These are phyloP conservation scores for Brettanomyces sp. DNA, from an alignment of 805 yeast species.

Conservation along the genomic window DNA sequence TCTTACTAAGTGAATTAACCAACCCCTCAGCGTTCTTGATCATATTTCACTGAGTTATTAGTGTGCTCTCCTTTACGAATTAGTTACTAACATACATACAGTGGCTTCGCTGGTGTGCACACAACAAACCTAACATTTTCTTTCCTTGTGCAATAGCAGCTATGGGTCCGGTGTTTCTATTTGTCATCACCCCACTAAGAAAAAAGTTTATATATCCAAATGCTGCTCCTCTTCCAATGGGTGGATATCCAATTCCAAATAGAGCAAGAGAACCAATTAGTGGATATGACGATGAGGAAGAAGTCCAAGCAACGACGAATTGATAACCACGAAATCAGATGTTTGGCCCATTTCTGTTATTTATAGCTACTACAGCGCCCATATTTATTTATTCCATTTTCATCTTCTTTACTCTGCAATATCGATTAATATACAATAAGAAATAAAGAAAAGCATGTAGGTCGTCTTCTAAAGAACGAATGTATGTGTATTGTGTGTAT, in stretches of 20 bases:
- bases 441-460: neutral
- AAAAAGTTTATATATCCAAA: constrained; percentile 57
- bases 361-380: neutral
- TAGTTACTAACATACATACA: constrained; percentile 13
- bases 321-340: neutral
- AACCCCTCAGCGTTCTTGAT: too few relatives aligned
- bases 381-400: constrained; percentile 1
- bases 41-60: neutral
- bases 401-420: neutral
- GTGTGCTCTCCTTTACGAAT: neutral
- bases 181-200: constrained; percentile 57
- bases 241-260: constrained; percentile 46
- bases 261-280: constrained; percentile 39
- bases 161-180: constrained; percentile 55
- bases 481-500: too few relatives aligned
- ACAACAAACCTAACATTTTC: constrained; percentile 67
- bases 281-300: constrained; percentile 36
- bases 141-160: constrained; percentile 55
- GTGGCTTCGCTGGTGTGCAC: constrained; percentile 72
- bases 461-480: too few relatives aligned
- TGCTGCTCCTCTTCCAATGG: constrained; percentile 53
- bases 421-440: neutral
- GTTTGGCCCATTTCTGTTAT: neutral
- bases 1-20: neutral
- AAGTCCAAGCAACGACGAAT: neutral